These are phyloP conservation scores for Abrus precatorius DNA, from an alignment of 306 rosid species.

Conservation along the genomic window DNA sequence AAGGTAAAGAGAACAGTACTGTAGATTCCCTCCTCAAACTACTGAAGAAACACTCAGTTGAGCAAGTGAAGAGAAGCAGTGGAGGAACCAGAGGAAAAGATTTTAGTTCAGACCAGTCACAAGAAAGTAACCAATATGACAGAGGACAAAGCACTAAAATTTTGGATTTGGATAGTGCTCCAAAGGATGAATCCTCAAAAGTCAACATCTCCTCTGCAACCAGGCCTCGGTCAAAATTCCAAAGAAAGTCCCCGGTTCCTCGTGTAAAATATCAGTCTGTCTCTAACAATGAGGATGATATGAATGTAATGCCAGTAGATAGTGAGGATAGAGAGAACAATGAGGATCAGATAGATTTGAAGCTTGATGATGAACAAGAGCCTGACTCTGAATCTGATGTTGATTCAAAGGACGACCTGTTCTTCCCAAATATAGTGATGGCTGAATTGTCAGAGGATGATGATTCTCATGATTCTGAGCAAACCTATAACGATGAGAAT, in stretches of 20 bases:
- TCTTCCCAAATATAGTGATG: conserved; percentile 55
- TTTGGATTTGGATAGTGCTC: conserved; percentile 58
- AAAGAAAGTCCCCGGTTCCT: conserved; percentile 86
- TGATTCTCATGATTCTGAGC: conserved; percentile 54
- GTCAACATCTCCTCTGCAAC: conserved; percentile 47
- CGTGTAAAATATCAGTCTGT: conserved; percentile 71
- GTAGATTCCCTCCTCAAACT: conserved; percentile 94
- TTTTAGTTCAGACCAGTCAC: conserved; percentile 57
- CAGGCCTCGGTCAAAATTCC: conserved; percentile 86
- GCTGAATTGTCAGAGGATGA: conserved; percentile 63
- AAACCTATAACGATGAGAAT: conserved; percentile 47
- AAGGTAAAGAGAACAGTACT: conserved; percentile 73
- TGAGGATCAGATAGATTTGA: conserved; percentile 54
- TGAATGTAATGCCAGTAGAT: conserved; percentile 41
- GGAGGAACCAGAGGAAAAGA: conserved; percentile 58
- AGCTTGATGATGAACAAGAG: conserved; percentile 53
- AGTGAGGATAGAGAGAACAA: conserved; percentile 52
- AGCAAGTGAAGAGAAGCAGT: conserved; percentile 75
- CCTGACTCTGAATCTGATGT: conserved; percentile 48
- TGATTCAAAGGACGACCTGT: conserved; percentile 55
- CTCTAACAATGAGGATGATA: conserved; percentile 52
- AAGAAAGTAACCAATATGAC: conserved; percentile 54
- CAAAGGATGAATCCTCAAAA: conserved; percentile 68
- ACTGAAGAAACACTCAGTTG: conserved; percentile 81
- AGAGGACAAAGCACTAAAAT: conserved; percentile 54